phyloP scores from a whole-genome alignment of 108 stramenopile species.

The Bacterosira constricta region DNA sequence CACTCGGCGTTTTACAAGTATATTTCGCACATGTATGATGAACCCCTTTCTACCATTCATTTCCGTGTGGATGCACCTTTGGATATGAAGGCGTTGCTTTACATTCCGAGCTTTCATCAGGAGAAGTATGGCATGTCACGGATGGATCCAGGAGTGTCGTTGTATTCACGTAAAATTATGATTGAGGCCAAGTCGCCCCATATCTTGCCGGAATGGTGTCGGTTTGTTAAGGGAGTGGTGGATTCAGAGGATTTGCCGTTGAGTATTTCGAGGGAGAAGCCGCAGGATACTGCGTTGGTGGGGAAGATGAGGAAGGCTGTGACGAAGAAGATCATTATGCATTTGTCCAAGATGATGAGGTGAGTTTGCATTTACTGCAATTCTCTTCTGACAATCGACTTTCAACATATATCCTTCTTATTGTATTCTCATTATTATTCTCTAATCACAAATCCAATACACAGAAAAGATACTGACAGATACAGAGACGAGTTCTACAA shows the following conservation, averaged over 20 bases:
- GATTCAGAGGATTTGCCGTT: constrained; percentile 99
- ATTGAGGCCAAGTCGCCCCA: constrained; percentile 92
- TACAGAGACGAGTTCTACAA: constrained; percentile 91
- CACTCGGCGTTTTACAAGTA: constrained; percentile 97
- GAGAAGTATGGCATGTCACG: constrained; percentile 99
- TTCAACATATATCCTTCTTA: constrained; percentile 1
- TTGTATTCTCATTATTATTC: background rate
- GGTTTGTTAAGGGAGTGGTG: constrained; percentile 95
- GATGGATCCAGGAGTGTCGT: constrained; percentile 95
- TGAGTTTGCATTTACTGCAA: constrained; percentile 33
- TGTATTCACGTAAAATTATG: constrained; percentile 95
- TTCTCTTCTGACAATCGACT: background rate
- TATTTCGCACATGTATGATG: constrained; percentile 89
- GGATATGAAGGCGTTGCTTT: constrained; percentile 96
- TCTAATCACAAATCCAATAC: background rate
- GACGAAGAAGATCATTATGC: constrained; percentile 87
- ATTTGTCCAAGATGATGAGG: constrained; percentile 84
- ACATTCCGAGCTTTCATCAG: constrained; percentile 93
- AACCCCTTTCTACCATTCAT: constrained; percentile 83
- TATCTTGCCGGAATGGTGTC: constrained; percentile 98
- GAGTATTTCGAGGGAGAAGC: constrained; percentile 94
- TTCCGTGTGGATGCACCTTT: constrained; percentile 98
- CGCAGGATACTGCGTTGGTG: constrained; percentile 96
- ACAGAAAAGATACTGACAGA: constrained; percentile 86
- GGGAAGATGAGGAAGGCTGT: constrained; percentile 87